Base-by-base conservation (phyloP, 2,329 filamentous ascomycete genomes). In the Phoma sp. region DNA sequence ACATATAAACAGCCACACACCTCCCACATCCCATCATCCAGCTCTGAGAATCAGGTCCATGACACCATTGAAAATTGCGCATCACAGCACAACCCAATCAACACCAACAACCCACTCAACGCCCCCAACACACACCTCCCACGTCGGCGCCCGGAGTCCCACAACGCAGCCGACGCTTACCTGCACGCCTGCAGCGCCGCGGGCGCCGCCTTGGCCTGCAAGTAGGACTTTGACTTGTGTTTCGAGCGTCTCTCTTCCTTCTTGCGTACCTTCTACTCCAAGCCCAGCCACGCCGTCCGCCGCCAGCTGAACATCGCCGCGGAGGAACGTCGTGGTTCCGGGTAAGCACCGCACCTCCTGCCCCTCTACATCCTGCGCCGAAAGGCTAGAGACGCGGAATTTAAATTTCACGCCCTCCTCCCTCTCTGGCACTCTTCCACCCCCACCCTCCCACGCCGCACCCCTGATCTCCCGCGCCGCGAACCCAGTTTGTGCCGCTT, bases 101-200 rank as follows among this genome's bases (percentile, higher is more conserved):
- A 78, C 76, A 41, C 68, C 78, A 15, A 80, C 72, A 12, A 65
- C 56, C 75, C 77, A 79, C 31, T 36, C 71, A 45, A 64, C 56
- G 2, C 65, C 70, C 0, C 65, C 63, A 22, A 79, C 51, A 47
- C 73, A 65, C 9, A 79, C 67, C 37, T 77, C 70, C 79, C 79
- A 80, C 33, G 68, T 65, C 4, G 78, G 78, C 39, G 74, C 64
- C 44, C 74, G 63, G 6, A 80, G 53, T 1, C 74, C 74, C 6
- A 80, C 61, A 1, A 75, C 46, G 53, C 50, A 32, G 0, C 68
- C 69, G 10, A 61, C 63, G 9, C 67, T 67, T 1, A 71, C 51
- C 25, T 58, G 64, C 1, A 73, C 58, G 21, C 59, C 60, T 15
- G 55, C 55, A 2, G 43, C 32, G 6, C 59, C 60, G 24, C 63